phyloP scores from a whole-genome alignment of 2,329 filamentous ascomycete genomes.

The Cladobotryum protrusum region DNA sequence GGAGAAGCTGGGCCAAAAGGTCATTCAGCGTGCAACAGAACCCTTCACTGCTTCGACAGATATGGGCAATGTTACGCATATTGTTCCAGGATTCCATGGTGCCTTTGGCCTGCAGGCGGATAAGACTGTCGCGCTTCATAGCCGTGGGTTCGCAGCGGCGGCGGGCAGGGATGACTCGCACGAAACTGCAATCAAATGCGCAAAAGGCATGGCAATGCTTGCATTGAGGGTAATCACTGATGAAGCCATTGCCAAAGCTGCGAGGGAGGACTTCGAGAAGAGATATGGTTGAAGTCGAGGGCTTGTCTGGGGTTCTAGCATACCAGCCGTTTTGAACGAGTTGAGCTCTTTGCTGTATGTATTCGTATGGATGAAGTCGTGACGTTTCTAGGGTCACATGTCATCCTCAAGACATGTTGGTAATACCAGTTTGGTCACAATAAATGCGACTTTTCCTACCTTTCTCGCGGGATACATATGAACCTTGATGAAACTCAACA shows the following conservation, averaged over 20 bases:
- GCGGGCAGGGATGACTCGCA: slow-evolving; percentile 36
- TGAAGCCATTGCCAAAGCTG: slow-evolving; percentile 14
- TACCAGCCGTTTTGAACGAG: neutral
- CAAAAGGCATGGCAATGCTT: slow-evolving; percentile 39
- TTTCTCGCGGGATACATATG: too few species aligned
- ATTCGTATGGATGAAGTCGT: neutral
- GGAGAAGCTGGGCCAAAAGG: slow-evolving; percentile 30
- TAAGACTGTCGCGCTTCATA: slow-evolving; percentile 31
- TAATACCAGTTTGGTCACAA: too few species aligned
- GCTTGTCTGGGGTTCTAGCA: neutral
- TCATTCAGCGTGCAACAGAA: slow-evolving; percentile 30
- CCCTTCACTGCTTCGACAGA: slow-evolving; percentile 38
- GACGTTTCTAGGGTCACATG: too few species aligned
- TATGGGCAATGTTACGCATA: slow-evolving; percentile 46
- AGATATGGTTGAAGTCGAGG: neutral
- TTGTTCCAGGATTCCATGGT: slow-evolving; percentile 42
- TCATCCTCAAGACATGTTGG: too few species aligned
- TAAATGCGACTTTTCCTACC: too few species aligned
- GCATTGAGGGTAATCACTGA: slow-evolving; percentile 26
- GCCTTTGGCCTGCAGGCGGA: slow-evolving; percentile 38
- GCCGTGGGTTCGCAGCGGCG: slow-evolving; percentile 37
- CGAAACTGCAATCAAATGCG: slow-evolving; percentile 34
- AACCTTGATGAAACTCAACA: too few species aligned
- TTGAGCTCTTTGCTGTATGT: neutral
- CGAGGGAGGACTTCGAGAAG: slow-evolving; percentile 16